These are phyloP conservation scores for Betula pendula DNA, from an alignment of 306 rosid species.

Conservation along the genomic window DNA sequence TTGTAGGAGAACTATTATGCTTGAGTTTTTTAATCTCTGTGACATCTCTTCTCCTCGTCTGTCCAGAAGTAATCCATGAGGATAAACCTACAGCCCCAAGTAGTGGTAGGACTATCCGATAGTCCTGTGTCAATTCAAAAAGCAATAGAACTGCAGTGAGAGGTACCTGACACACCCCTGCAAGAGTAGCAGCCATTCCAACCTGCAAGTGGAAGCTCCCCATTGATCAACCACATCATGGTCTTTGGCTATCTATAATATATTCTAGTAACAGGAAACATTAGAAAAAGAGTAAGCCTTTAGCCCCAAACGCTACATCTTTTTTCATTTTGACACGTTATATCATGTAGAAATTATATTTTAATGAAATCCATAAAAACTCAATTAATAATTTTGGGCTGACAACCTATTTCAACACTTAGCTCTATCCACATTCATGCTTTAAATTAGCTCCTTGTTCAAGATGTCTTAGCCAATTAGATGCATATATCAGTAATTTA, in stretches of 20 bases:
- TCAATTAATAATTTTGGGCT: background rate
- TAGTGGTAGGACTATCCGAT: constrained; percentile 84
- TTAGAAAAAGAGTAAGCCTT: background rate
- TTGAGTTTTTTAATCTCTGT: constrained; percentile 33
- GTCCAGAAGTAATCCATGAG: constrained; percentile 83
- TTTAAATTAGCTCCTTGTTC: background rate
- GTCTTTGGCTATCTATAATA: constrained; percentile 3
- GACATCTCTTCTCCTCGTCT: constrained; percentile 52
- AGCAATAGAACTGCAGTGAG: constrained; percentile 90
- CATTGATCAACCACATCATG: constrained; percentile 26
- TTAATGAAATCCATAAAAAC: background rate
- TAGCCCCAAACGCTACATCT: background rate
- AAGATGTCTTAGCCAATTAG: background rate
- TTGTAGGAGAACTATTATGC: constrained; percentile 26
- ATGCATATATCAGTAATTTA: background rate
- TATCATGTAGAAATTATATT: background rate
- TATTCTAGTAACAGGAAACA: background rate
- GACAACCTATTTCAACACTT: background rate
- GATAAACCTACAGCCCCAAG: constrained; percentile 98
- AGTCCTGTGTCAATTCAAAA: constrained; percentile 94
- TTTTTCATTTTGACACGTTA: background rate
- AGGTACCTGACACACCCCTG: constrained; percentile 97
- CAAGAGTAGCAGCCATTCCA: constrained; percentile 98
- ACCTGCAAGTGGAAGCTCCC: constrained; percentile 63
- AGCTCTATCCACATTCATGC: background rate